These are phyloP conservation scores for Kickxella alabastrina DNA, from an alignment of 192 early-diverging fungal genomes.

Conservation along the genomic window DNA sequence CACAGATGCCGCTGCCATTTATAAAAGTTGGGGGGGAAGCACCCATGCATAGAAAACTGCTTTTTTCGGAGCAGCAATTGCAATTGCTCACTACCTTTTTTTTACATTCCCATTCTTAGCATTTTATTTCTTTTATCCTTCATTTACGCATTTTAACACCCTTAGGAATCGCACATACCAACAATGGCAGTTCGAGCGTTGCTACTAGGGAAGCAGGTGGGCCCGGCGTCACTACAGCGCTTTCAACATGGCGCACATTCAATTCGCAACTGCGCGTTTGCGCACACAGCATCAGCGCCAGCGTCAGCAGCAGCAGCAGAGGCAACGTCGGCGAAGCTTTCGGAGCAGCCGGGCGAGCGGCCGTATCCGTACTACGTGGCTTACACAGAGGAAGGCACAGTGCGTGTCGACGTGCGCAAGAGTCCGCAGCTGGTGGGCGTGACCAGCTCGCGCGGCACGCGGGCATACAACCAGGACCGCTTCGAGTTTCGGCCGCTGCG, in stretches of 20 bases:
- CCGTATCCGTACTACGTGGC: slow-evolving; percentile 45
- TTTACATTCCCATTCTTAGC: too few species aligned
- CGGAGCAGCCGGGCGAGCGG: neutral
- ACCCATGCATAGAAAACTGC: too few species aligned
- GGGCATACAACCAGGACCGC: slow-evolving; percentile 48
- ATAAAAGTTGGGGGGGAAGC: too few species aligned
- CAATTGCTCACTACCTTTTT: too few species aligned
- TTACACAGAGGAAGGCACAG: slow-evolving; percentile 43
- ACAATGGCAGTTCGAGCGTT: slow-evolving; percentile 8
- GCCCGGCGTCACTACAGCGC: neutral
- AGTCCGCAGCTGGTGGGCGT: slow-evolving; percentile 44
- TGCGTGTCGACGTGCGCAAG: slow-evolving; percentile 48
- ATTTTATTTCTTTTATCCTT: neutral
- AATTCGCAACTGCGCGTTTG: slow-evolving; percentile 9
- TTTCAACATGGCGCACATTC: neutral
- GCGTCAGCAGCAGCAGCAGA: neutral
- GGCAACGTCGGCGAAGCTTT: neutral
- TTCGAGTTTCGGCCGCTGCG: slow-evolving; percentile 47
- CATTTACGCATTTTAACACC: neutral
- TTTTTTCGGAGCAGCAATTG: too few species aligned
- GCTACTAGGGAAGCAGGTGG: neutral
- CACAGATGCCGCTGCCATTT: too few species aligned
- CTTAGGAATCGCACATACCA: too few species aligned
- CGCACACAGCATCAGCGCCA: slow-evolving; percentile 9
- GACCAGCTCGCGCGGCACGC: slow-evolving; percentile 40